Conservation (phyloP, 2,329 filamentous ascomycete genomes). For the Aureobasidium pullulans region DNA sequence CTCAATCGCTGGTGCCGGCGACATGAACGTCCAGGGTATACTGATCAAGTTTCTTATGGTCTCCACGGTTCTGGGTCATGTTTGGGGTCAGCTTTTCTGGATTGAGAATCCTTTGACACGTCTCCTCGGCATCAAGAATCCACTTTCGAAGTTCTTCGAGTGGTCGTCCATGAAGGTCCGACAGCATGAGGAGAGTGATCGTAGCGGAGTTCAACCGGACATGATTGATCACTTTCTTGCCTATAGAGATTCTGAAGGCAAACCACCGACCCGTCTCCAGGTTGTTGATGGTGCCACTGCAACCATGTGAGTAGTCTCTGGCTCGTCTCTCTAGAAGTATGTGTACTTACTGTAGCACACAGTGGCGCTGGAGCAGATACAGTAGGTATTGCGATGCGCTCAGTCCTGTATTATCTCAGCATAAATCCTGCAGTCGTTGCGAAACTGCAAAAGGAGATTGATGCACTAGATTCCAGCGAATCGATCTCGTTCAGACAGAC, state of each 20-base stretch:
- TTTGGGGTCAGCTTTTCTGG: slow-evolving; percentile 11
- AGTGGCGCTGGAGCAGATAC: slow-evolving; percentile 15
- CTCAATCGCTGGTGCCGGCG: neutral
- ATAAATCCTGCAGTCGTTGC: neutral
- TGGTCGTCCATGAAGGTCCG: slow-evolving; percentile 15
- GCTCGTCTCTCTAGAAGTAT: neutral
- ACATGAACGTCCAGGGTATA: neutral
- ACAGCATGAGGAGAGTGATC: neutral
- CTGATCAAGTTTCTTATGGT: neutral
- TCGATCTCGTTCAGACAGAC: slow-evolving; percentile 24
- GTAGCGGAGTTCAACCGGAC: slow-evolving; percentile 7
- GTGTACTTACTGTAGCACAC: neutral
- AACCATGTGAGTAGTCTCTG: neutral
- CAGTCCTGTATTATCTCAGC: neutral
- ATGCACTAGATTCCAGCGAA: neutral
- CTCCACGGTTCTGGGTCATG: slow-evolving; percentile 14
- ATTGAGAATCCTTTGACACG: slow-evolving; percentile 12
- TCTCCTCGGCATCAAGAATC: slow-evolving; percentile 3
- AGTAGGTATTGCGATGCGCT: slow-evolving; percentile 6
- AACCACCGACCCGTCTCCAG: slow-evolving; percentile 3
- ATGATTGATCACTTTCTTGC: slow-evolving; percentile 17
- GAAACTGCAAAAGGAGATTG: slow-evolving; percentile 3
- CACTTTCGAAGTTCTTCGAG: slow-evolving; percentile 10
- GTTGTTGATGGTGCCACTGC: slow-evolving; percentile 15
- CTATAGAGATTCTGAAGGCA: slow-evolving; percentile 12